Evolutionary conservation across 805 yeast species (phyloP).

Genomic region (Starmerella khaoyaiensis): DNA sequence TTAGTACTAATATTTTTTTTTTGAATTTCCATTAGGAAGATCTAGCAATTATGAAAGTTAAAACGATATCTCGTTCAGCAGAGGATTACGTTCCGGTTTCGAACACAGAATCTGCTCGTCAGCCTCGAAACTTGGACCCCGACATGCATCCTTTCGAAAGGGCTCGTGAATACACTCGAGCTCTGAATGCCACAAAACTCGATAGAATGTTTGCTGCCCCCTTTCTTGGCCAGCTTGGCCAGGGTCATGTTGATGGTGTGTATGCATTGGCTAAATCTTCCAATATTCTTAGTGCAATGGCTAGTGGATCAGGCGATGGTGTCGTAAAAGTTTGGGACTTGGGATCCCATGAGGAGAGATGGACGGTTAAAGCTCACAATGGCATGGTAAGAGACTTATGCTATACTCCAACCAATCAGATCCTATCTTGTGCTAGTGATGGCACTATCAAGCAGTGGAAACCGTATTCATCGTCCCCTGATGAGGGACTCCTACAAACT

Average conservation of each 20-base stretch:
- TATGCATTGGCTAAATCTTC: slow-evolving; percentile 75
- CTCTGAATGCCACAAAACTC: slow-evolving; percentile 85
- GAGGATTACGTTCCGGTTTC: slow-evolving; percentile 88
- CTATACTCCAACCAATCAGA: slow-evolving; percentile 50
- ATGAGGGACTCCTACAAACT: slow-evolving; percentile 55
- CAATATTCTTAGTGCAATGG: slow-evolving; percentile 54
- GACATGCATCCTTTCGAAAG: slow-evolving; percentile 94
- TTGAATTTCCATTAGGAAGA: no score
- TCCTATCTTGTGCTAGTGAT: slow-evolving; percentile 83
- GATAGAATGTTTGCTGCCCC: slow-evolving; percentile 98
- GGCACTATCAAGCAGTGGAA: slow-evolving; percentile 85
- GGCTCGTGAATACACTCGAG: slow-evolving; percentile 91
- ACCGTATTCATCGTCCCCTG: slow-evolving; percentile 28
- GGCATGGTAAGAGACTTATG: slow-evolving; percentile 79
- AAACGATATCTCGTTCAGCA: slow-evolving; percentile 76
- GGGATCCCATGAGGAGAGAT: slow-evolving; percentile 59
- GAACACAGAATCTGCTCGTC: slow-evolving; percentile 73
- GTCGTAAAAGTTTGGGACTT: slow-evolving; percentile 87
- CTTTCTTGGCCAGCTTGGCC: slow-evolving; percentile 85
- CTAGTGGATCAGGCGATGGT: slow-evolving; percentile 94
- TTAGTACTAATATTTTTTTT: slow-evolving; percentile 1
- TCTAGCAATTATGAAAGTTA: slow-evolving; percentile 45
- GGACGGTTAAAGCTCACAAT: slow-evolving; percentile 75
- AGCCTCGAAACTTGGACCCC: slow-evolving; percentile 84
- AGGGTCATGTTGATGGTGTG: slow-evolving; percentile 91